Base-by-base conservation (phyloP, 176 grass and related monocot genomes). In the Musa schizocarpa region DNA sequence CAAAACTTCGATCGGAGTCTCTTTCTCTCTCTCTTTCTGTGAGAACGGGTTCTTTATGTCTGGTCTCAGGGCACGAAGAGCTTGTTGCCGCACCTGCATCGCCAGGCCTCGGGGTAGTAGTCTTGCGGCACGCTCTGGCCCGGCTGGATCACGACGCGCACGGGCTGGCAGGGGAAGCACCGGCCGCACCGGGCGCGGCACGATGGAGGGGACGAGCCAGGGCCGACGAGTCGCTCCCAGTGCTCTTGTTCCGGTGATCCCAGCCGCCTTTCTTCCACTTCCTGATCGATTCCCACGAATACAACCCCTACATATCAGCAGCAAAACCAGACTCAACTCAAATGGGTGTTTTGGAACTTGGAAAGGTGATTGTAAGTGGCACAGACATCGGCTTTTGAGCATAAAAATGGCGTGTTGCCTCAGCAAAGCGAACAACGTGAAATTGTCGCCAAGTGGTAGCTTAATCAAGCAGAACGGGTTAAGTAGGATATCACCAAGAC, bases 41-140 rank as follows among this genome's bases (percentile, higher is more conserved):
- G 4, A 43, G 34, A 43, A 43, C 0, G 34, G 34, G 0, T 43
- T 43, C 5, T 43, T 43, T 43, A 43, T 6, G 34, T 43, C 34
- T 0, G 34, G 34, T 68, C 6, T 89, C 76, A 96, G 1, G 92
- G 92, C 92, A 89, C 82, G 92, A 84, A 96, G 71, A 96, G 84
- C 82, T 96, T 84, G 34, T 81, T 65, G 71, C 89, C 85, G 77
- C 92, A 96, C 83, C 89, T 81, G 80, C 89, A 96, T 54, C 92
- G 82, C 92, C 92, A 96, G 23, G 88, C 92, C 73, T 89, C 88
- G 16, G 92, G 92, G 82, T 96, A 92, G 89, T 96, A 96, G 80
- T 96, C 92, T 82, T 80, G 80, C 52, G 86, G 89, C 4, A 68
- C 14, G 13, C 65, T 70, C 8, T 75, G 25, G 16, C 84, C 87